Evolutionary conservation across 2,329 filamentous ascomycete genomes (phyloP), one percentile per base, ranked within the genome.

Genomic region (Penicillium corylophilum): DNA sequence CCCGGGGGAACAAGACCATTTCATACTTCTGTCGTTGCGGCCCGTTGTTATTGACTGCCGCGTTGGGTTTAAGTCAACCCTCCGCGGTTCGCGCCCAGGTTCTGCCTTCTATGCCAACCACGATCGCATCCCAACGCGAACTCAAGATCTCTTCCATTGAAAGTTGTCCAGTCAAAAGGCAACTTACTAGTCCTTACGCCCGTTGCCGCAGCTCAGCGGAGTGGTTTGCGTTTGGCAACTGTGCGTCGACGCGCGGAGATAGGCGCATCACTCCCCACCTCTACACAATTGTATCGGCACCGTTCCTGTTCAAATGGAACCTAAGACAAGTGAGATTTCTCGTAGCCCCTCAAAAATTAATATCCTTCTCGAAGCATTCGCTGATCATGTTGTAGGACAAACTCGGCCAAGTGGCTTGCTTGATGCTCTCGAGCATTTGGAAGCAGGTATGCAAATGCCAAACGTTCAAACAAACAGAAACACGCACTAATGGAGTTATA

Each of bases 371-470:
- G 3, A 41, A 5, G 12, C 20, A 16, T 6, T n/a, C 12, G 36
- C 40, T 33, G 13, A 46, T 16, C 10, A 4, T 33, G n/a, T 36
- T 31, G 22, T 20, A 39, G 54, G 38, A 56, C 16, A 43, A n/a
- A 28, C 23, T 29, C 48, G 50, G 50, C 54, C 63, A 33, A 64
- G 39, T 44, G 57, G 55, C 53, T 61, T 73, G 55, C 50, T 60
- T 22, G 66, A 72, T 61, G 66, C 68, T 2, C 43, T 72, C n/a
- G 60, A 71, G 49, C 68, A 71, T 56, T 52, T 73, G 40, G 70
- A 72, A 64, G 64, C 68, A 41, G 67, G 70, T 72, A 67, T 47
- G 64, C 29, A 20, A 31, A 45, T 5, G 15, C 35, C 12, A 20
- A 22, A 7, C 15, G 12, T 15, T 20, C 10, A 31, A 16, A 44